Percentiles rank a stretch among this genome's conserved stretches.
phyloP scores from a whole-genome alignment of 2,329 filamentous ascomycete genomes.

The Chaetomium sp. region DNA sequence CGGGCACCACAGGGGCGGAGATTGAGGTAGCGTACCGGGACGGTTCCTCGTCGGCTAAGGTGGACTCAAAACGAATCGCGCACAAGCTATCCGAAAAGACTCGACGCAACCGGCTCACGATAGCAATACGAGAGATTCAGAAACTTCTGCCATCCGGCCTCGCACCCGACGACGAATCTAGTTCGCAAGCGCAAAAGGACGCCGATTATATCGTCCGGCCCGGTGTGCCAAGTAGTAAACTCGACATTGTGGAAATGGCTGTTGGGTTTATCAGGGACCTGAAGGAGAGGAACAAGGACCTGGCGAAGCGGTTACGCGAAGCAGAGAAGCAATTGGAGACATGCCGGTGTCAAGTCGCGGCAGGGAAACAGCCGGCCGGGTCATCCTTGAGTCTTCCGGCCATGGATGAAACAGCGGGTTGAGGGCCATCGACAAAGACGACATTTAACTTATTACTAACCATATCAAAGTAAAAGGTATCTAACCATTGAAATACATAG shows the following conservation, averaged over 20 bases:
- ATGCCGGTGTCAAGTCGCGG: conserved; percentile 8
- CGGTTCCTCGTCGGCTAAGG: conserved; percentile 12
- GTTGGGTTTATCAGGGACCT: conserved; percentile 22
- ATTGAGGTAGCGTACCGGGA: conserved; percentile 13
- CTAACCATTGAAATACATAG: no score
- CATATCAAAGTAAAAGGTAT: no score
- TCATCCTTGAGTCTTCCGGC: background rate
- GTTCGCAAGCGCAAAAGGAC: background rate
- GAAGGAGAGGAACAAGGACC: conserved; percentile 18
- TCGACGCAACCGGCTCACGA: conserved; percentile 21
- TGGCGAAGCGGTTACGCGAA: conserved; percentile 10
- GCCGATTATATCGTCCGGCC: conserved; percentile 7
- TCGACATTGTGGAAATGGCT: conserved; percentile 25
- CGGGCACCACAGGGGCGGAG: background rate
- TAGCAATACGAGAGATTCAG: conserved; percentile 25
- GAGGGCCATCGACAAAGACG: background rate
- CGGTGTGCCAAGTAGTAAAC: conserved; percentile 20
- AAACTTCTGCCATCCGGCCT: conserved; percentile 18
- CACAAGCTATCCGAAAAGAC: conserved; percentile 26
- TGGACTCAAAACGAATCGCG: conserved; percentile 21
- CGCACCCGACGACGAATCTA: background rate
- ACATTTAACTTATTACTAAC: no score
- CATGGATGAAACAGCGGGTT: background rate
- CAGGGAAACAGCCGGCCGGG: background rate
- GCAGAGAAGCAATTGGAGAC: conserved; percentile 3